phyloP scores from a whole-genome alignment of 352 stramenopile species.

The Phytophthora citrophthora region DNA sequence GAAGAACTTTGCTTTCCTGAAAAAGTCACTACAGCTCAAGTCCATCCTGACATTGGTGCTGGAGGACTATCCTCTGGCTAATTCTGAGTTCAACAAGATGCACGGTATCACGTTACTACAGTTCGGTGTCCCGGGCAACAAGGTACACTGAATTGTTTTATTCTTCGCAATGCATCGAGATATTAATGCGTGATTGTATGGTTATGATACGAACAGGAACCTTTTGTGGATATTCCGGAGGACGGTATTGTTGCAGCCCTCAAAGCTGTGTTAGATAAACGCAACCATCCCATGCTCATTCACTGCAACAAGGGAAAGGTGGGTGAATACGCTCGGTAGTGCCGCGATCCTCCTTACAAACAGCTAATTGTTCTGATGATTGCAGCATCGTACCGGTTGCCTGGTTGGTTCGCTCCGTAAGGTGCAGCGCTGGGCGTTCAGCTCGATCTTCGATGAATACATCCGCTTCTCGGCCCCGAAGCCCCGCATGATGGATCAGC shows the following conservation, averaged over 20 bases:
- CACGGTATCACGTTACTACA: slow-evolving; percentile 83
- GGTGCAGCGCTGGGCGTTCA: slow-evolving; percentile 84
- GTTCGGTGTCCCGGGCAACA: slow-evolving; percentile 88
- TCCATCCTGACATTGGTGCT: slow-evolving; percentile 88
- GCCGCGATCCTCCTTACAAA: background rate
- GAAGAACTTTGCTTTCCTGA: slow-evolving; percentile 90
- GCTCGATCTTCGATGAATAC: slow-evolving; percentile 88
- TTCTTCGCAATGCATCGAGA: background rate
- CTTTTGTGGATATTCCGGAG: slow-evolving; percentile 88
- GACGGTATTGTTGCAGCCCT: slow-evolving; percentile 78
- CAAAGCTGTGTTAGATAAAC: slow-evolving; percentile 79
- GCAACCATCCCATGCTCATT: slow-evolving; percentile 89
- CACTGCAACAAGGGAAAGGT: slow-evolving; percentile 91
- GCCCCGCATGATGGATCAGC: slow-evolving; percentile 88
- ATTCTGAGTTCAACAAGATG: slow-evolving; percentile 83
- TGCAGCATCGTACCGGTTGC: slow-evolving; percentile 80
- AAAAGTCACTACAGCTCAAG: slow-evolving; percentile 74
- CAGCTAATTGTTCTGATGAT: background rate
- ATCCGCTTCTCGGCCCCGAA: slow-evolving; percentile 87
- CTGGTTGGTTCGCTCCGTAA: slow-evolving; percentile 82
- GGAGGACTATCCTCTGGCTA: slow-evolving; percentile 87
- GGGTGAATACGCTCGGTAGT: background rate
- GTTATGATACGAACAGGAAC: slow-evolving; percentile 45
- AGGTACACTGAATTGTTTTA: slow-evolving; percentile 31
- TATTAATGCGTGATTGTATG: background rate